phyloP scores from a whole-genome alignment of 345 rosid species.

The Eucalyptus caleyi region DNA sequence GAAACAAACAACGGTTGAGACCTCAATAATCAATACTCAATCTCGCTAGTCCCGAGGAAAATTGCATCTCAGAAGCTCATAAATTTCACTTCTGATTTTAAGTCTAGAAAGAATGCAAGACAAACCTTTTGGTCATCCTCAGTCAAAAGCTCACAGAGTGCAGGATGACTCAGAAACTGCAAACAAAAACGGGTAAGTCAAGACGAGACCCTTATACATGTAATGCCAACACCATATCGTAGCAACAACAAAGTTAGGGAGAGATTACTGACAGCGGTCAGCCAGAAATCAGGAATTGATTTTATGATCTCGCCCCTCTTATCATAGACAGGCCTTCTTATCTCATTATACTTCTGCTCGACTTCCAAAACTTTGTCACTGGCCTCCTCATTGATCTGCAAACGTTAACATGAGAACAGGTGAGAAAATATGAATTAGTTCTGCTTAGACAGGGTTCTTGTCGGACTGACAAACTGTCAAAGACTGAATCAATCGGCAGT shows the following conservation, averaged over 20 bases:
- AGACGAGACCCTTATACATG: neutral
- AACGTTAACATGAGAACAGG: neutral
- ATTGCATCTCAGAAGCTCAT: neutral
- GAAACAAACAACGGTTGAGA: neutral
- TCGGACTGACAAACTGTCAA: neutral
- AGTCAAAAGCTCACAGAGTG: slow-evolving; percentile 56
- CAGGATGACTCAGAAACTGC: slow-evolving; percentile 91
- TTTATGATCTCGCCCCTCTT: slow-evolving; percentile 63
- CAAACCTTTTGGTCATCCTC: slow-evolving; percentile 93
- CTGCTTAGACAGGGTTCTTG: neutral
- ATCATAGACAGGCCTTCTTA: slow-evolving; percentile 82
- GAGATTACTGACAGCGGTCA: slow-evolving; percentile 63
- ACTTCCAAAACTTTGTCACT: slow-evolving; percentile 87
- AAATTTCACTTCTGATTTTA: neutral
- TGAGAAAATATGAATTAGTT: neutral
- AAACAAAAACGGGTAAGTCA: neutral
- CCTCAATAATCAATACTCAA: neutral
- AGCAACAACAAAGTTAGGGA: neutral
- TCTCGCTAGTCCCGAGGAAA: neutral
- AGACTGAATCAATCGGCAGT: neutral
- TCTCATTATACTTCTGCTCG: slow-evolving; percentile 79
- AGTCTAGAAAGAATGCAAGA: neutral
- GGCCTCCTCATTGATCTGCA: slow-evolving; percentile 84
- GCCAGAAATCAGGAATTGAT: slow-evolving; percentile 85
- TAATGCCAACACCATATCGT: neutral